These are phyloP conservation scores for Fremontodendron californicum DNA, from an alignment of 345 rosid species.

Conservation along the genomic window DNA sequence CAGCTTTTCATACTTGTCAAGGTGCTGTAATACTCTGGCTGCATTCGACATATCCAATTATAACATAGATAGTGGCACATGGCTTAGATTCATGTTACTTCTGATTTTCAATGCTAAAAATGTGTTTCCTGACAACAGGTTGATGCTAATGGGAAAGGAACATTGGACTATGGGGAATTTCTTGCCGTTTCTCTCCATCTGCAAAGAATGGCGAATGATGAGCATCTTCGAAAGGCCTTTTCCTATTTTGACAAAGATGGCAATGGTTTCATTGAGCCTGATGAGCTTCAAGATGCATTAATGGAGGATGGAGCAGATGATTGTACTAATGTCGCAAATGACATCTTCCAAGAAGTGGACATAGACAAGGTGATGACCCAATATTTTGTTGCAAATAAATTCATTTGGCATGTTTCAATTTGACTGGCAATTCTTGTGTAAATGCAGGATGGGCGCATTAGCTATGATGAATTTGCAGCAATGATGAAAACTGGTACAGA, in stretches of 20 bases:
- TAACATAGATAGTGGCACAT: not conserved
- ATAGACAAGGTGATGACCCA: slow-evolving; percentile 80
- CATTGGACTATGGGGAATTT: slow-evolving; percentile 86
- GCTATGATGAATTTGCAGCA: slow-evolving; percentile 95
- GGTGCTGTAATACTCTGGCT: too few species aligned
- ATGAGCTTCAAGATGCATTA: slow-evolving; percentile 85
- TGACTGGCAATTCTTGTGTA: slow-evolving; percentile 9
- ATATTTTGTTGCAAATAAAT: not conserved
- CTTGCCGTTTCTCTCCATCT: slow-evolving; percentile 91
- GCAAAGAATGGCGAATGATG: slow-evolving; percentile 91
- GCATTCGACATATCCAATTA: not conserved
- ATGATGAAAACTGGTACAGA: slow-evolving; percentile 99
- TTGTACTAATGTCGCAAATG: slow-evolving; percentile 84
- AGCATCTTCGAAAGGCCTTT: slow-evolving; percentile 95
- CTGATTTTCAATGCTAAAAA: slow-evolving; percentile 11
- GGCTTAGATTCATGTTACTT: not conserved
- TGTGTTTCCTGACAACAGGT: slow-evolving; percentile 54
- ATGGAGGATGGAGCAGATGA: slow-evolving; percentile 98
- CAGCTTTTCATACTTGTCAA: too few species aligned
- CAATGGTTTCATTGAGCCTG: slow-evolving; percentile 79
- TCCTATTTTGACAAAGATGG: slow-evolving; percentile 97
- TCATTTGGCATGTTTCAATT: not conserved
- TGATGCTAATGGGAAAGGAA: slow-evolving; percentile 88
- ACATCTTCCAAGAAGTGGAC: slow-evolving; percentile 99
- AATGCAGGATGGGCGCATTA: slow-evolving; percentile 87